phyloP scores from a whole-genome alignment of 2,329 filamentous ascomycete species.

The Aspergillus sp. region DNA sequence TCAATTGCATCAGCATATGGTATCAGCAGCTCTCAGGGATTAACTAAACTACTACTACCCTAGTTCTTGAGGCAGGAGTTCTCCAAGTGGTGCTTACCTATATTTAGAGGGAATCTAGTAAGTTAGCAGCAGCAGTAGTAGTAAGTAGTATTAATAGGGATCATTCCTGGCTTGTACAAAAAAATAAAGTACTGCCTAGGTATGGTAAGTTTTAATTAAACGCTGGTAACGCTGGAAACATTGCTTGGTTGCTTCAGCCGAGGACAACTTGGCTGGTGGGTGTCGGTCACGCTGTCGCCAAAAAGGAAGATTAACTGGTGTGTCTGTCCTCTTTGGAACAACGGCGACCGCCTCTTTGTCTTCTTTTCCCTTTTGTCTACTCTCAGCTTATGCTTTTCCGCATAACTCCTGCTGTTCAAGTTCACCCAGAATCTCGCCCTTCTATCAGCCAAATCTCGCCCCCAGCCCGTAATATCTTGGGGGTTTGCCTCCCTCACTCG shows the following conservation, averaged over 20 bases:
- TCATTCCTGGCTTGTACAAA: background rate
- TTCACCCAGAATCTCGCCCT: background rate
- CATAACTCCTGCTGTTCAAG: background rate
- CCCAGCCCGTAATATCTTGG: background rate
- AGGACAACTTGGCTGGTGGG: background rate
- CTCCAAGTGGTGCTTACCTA: background rate
- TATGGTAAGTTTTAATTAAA: background rate
- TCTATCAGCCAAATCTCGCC: background rate
- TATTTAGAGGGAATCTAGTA: background rate
- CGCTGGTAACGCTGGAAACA: background rate
- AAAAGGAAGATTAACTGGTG: background rate
- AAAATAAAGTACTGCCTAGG: background rate
- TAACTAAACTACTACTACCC: background rate
- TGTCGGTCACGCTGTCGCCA: background rate
- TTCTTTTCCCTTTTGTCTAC: background rate
- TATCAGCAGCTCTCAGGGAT: background rate
- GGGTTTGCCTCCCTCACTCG: conserved; percentile 13
- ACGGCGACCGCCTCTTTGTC: background rate
- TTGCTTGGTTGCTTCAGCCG: background rate
- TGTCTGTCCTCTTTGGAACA: background rate
- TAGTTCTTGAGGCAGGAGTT: background rate
- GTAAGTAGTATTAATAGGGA: background rate
- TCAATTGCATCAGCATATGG: too few relatives aligned
- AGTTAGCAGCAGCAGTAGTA: background rate
- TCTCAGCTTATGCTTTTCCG: background rate